Base-by-base conservation (phyloP, 2,329 filamentous ascomycete genomes). In the Fusarium sp. region DNA sequence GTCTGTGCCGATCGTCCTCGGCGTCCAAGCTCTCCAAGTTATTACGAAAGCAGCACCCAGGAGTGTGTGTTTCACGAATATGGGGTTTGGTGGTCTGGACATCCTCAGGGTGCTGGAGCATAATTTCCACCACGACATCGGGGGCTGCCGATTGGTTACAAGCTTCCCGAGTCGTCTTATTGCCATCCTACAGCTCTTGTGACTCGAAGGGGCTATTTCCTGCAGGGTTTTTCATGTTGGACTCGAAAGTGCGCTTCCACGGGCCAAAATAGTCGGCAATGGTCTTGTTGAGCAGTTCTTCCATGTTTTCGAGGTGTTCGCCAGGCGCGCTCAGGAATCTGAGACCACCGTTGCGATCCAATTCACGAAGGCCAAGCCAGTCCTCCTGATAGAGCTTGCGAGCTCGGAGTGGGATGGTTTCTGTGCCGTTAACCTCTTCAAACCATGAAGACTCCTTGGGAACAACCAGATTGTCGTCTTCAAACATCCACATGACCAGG, bases 381-480 rank as follows among this genome's bases (percentile, higher is more conserved):
- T 99, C 94, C 77, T 98, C 89, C 66, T 84, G 85, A 75, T 97
- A 99, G 2, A 98, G 80, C 25, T 76, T 75, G 54, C 91, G 82
- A 48, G 93, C 84, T 64, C 84, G 82, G 72, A 99, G 76, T 14
- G 83, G 83, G 41, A 86, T 91, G 19, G 87, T 80, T 58, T 87
- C 83, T 4, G 87, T 90, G 31, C 80, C 81, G 75, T 95, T 92
- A 43, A 95, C 89, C 73, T 98, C 93, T 35, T 88, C 86, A 73
- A 98, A 99, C 91, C 93, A 97, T 6, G 89, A 84, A 36, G 88
- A 91, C 82, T 97, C 90, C 81, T 94, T 96, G 36, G 95, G 95
- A 45, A 97, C 85, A 29, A 94, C 92, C 23, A 91, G 92, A 32
- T 81, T 86, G 77, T 99, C 95, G 11, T 96, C 87, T 61, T 88